Evolutionary conservation across 495 filamentous ascomycete genomes (phyloP).

Genomic region (Neurospora sp.): DNA sequence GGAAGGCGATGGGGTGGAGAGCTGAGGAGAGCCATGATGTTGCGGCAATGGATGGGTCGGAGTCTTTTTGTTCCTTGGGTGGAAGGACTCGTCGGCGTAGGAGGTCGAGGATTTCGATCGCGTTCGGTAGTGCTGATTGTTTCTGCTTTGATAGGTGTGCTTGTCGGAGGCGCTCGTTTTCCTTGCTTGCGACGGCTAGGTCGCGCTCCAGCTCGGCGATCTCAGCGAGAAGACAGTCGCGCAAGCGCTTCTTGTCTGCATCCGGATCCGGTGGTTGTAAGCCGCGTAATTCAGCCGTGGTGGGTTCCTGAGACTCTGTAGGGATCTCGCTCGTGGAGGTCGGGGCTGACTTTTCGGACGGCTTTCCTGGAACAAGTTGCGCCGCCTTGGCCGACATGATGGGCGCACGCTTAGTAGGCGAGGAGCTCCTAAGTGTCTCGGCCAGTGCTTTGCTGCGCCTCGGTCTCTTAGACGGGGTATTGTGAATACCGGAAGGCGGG

Average conservation of each 20-base stretch:
- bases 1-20: conserved; percentile 36
- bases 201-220: conserved; percentile 29
- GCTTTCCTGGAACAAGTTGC: background rate
- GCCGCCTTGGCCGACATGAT: background rate
- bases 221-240: conserved; percentile 28
- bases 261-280: conserved; percentile 27
- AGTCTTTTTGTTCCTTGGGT: conserved; percentile 15
- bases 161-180: conserved; percentile 32
- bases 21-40: conserved; percentile 27
- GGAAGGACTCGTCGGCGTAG: conserved; percentile 30
- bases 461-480: conserved; percentile 37
- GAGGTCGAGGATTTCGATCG: conserved; percentile 25
- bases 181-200: conserved; percentile 21
- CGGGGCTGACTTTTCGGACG: conserved; percentile 1
- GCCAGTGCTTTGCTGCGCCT: conserved; percentile 29
- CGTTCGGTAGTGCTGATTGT: conserved; percentile 16
- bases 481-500: conserved; percentile 44
- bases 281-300: conserved; percentile 22
- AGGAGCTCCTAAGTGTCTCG: conserved; percentile 31
- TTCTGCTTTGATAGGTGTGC: conserved; percentile 13
- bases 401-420: conserved; percentile 34
- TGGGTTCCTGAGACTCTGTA: background rate
- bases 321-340: background rate
- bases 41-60: conserved; percentile 11
- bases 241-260: conserved; percentile 28